Conservation (phyloP, 2,329 filamentous ascomycete species). For the Raffaelea ambrosiae region DNA sequence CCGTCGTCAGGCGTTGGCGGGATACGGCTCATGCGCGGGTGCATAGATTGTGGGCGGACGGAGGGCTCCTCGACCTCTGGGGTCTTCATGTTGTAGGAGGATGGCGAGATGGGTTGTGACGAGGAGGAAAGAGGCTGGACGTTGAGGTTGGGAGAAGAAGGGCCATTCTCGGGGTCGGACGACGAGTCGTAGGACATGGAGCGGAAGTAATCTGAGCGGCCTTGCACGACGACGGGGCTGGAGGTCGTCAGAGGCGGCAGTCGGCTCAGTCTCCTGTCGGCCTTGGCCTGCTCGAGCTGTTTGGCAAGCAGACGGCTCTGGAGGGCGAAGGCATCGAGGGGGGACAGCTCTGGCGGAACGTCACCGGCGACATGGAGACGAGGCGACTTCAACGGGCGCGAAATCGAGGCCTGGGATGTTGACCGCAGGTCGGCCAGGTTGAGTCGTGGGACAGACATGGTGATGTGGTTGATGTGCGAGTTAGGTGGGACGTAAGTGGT, state of each 20-base stretch:
- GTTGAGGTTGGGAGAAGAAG: slow-evolving; percentile 16
- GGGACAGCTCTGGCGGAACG: slow-evolving; percentile 81
- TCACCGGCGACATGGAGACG: slow-evolving; percentile 71
- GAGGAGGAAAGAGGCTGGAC: slow-evolving; percentile 13
- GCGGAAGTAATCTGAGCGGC: slow-evolving; percentile 73
- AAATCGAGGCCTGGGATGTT: slow-evolving; percentile 43
- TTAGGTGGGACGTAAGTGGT: not conserved
- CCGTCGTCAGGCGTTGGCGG: slow-evolving; percentile 40
- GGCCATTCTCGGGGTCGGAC: slow-evolving; percentile 34
- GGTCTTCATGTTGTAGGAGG: slow-evolving; percentile 40
- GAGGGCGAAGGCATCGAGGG: slow-evolving; percentile 87
- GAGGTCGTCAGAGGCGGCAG: slow-evolving; percentile 75
- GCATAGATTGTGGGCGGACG: slow-evolving; percentile 62
- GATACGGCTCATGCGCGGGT: slow-evolving; percentile 63
- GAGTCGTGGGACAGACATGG: slow-evolving; percentile 46
- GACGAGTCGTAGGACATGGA: slow-evolving; percentile 58
- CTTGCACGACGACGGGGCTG: slow-evolving; percentile 67
- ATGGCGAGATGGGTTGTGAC: slow-evolving; percentile 19
- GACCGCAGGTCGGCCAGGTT: slow-evolving; percentile 52
- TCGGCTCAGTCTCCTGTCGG: slow-evolving; percentile 73
- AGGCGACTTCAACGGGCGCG: slow-evolving; percentile 58
- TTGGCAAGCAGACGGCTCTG: slow-evolving; percentile 82
- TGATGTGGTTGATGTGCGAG: not conserved
- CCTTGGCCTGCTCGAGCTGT: slow-evolving; percentile 72
- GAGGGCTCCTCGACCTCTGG: slow-evolving; percentile 46